Percentiles rank a stretch among this genome's conserved stretches.
Evolutionary conservation across 257 asterid species (phyloP).

Genomic region (Fraxinus quadrangulata): DNA sequence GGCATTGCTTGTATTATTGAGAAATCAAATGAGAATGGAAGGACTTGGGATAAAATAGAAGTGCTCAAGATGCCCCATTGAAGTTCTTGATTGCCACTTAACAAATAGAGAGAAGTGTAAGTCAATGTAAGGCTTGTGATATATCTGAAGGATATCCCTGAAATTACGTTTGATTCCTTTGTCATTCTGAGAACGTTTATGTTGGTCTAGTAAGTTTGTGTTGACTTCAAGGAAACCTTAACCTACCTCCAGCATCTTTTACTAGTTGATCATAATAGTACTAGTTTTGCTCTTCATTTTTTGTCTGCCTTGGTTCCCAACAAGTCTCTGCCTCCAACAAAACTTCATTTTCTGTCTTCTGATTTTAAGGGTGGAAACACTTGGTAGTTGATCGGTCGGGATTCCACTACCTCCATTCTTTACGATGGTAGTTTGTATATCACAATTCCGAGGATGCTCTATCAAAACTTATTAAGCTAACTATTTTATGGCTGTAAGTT

Average conservation of each 20-base stretch:
- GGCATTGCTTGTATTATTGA: not conserved
- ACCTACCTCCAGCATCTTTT: not conserved
- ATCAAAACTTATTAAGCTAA: no score
- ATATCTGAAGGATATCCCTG: not conserved
- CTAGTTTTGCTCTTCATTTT: not conserved
- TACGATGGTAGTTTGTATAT: not conserved
- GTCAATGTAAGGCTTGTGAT: slow-evolving; percentile 5
- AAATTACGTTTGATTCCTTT: not conserved
- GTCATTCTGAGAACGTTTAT: not conserved
- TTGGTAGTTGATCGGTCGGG: not conserved
- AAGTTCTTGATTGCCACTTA: not conserved
- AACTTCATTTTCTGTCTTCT: not conserved
- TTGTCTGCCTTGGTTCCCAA: not conserved
- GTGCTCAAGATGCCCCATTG: not conserved
- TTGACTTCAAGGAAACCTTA: not conserved
- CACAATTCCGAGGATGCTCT: not conserved
- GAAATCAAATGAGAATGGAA: not conserved
- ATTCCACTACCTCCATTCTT: not conserved
- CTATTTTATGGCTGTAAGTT: not conserved
- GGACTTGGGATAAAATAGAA: not conserved
- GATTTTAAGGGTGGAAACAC: not conserved
- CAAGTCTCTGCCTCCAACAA: not conserved
- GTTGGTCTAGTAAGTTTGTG: not conserved
- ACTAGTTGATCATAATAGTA: not conserved
- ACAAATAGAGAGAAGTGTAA: not conserved